Evolutionary conservation across 140 eudicot species (phyloP).

Genomic region (Bidens hawaiensis): DNA sequence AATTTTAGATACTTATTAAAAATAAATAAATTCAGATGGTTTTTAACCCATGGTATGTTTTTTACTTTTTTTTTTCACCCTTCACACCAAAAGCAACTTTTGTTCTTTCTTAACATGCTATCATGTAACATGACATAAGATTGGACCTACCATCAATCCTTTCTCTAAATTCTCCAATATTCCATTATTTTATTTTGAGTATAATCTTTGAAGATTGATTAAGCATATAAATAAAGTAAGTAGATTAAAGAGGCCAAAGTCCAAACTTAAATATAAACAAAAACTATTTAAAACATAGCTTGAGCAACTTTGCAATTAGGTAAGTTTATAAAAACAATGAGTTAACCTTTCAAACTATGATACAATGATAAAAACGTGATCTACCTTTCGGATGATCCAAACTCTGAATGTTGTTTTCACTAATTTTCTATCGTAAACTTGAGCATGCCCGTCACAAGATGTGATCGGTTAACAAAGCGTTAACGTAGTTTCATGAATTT

Average conservation of each 20-base stretch:
- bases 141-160: constrained; percentile 21
- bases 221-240: background rate
- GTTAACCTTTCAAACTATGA: no score
- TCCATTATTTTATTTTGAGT: background rate
- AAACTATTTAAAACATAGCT: background rate
- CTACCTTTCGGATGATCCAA: no score
- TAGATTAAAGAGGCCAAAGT: background rate
- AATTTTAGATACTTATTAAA: background rate
- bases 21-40: background rate
- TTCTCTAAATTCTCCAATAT: constrained; percentile 19
- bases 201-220: background rate
- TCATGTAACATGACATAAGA: constrained; percentile 26
- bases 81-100: constrained; percentile 19
- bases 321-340: no score
- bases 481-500: no score
- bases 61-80: no score
- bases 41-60: constrained; percentile 15
- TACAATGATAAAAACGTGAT: no score
- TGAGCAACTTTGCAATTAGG: background rate
- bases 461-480: no score
- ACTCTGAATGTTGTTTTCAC: no score
- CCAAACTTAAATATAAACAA: background rate
- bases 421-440: no score
- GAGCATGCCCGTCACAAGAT: no score
- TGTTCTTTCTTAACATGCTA: constrained; percentile 8